Evolutionary conservation across 2,329 filamentous ascomycete genomes (phyloP).

Genomic region (Allantophomopsis cytisporea): DNA sequence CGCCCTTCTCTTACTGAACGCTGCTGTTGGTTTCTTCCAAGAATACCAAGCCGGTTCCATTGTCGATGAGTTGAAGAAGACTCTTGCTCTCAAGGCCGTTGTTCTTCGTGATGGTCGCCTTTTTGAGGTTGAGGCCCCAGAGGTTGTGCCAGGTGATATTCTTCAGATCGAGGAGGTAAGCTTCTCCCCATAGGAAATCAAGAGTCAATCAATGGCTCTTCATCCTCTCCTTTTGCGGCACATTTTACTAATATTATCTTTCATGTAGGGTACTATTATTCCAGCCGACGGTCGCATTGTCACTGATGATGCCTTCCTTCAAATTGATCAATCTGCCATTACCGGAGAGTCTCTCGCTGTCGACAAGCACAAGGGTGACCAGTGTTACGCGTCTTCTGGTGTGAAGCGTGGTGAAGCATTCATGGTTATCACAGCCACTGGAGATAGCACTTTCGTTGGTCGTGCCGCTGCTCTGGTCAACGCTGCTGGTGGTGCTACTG

Average conservation of each 20-base stretch:
- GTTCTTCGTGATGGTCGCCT: constrained; percentile 71
- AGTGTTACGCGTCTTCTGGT: constrained; percentile 72
- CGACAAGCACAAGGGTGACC: constrained; percentile 73
- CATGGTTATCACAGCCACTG: constrained; percentile 69
- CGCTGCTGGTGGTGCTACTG: constrained; percentile 57
- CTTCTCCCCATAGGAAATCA: constrained; percentile 1
- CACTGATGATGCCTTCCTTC: constrained; percentile 71
- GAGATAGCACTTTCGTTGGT: constrained; percentile 84
- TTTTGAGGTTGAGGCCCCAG: constrained; percentile 67
- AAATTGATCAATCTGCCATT: constrained; percentile 85
- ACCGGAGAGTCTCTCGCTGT: constrained; percentile 87
- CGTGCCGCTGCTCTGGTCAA: constrained; percentile 77
- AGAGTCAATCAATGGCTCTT: neutral
- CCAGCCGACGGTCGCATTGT: constrained; percentile 80
- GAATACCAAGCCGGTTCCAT: constrained; percentile 85
- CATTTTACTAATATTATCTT: too few species aligned
- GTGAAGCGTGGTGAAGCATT: constrained; percentile 86
- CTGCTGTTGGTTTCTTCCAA: constrained; percentile 74
- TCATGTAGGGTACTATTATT: constrained; percentile 62
- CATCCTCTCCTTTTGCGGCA: too few species aligned
- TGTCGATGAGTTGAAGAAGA: constrained; percentile 85
- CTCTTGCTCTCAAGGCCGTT: constrained; percentile 73
- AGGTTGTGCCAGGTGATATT: constrained; percentile 83
- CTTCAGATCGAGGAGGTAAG: constrained; percentile 67
- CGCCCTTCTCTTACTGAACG: constrained; percentile 71